A percentile compares a stretch with the other conserved stretches of the same genome.
phyloP scores from a whole-genome alignment of 139 green algal genomes.

The Chlorella sp. region DNA sequence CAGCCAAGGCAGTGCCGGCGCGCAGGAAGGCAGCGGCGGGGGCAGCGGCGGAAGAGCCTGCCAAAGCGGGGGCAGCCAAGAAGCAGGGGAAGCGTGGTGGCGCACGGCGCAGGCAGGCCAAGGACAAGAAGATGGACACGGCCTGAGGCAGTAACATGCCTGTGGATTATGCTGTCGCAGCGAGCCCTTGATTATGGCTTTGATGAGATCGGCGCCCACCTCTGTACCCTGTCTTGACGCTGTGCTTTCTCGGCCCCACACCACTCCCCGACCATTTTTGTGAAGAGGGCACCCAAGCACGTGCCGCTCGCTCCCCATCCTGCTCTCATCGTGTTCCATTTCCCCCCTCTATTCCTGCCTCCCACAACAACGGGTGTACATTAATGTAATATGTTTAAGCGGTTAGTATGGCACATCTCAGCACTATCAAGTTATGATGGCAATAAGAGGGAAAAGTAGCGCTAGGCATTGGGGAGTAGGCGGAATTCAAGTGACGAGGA shows the following conservation, averaged over 20 bases:
- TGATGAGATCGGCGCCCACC: no score
- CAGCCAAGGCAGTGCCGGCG: not conserved
- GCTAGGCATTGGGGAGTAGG: no score
- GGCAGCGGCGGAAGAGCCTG: not conserved
- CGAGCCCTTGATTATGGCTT: no score
- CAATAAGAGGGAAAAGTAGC: no score
- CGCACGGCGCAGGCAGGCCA: not conserved
- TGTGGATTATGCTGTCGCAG: not conserved
- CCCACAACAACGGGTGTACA: no score
- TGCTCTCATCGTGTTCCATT: no score
- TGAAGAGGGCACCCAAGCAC: no score
- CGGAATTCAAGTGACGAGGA: not conserved
- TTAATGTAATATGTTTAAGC: no score
- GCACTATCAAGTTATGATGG: not conserved
- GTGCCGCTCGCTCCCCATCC: no score
- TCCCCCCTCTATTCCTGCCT: no score
- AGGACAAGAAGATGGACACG: conserved; percentile 5
- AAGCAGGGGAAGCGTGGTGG: not conserved
- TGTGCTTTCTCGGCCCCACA: no score
- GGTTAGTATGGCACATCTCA: not conserved
- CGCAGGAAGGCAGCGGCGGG: not conserved
- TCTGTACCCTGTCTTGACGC: not conserved
- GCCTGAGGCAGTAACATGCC: not conserved
- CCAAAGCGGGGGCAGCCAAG: not conserved
- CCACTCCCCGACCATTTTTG: no score